Base-by-base conservation (phyloP, 306 rosid species). In the Heteromeles arbutifolia region DNA sequence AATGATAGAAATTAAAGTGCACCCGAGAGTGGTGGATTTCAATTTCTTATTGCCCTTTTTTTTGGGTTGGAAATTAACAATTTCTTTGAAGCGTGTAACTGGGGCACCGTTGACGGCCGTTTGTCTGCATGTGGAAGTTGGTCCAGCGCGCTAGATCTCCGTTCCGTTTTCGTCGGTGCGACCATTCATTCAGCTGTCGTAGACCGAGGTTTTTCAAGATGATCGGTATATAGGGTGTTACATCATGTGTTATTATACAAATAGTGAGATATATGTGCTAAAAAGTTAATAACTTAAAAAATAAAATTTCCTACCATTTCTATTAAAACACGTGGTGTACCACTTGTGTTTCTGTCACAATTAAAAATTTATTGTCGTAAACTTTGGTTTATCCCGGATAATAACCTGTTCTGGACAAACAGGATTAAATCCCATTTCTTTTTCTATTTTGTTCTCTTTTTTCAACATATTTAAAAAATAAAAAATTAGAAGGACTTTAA, bases 141-240 rank as follows among this genome's bases (percentile, higher is more conserved):
- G 66, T 32, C 13, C 43, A 48, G 24, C 71, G 1, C 11, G 68
- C 85, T 50, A 74, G 59, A 75, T 78, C 80, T 82, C 87, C 82
- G 84, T 88, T 79, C 86, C 89, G 88, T 86, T 86, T 81, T 81
- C 87, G 93, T 81, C 86, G 87, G 87, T 74, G 78, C 71, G 61
- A 73, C 39, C 39, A 6, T 7, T 7, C 43, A 13, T 28, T 62
- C 10, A 25, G 77, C 69, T 26, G 43, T 24, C 19, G 21, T n/a
- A n/a, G n/a, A n/a, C n/a, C n/a, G n/a, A n/a, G n/a, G n/a, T n/a
- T n/a, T n/a, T n/a, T n/a, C n/a, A n/a, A n/a, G n/a, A n/a, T n/a
- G n/a, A n/a, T n/a, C n/a, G n/a, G n/a, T n/a, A n/a, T n/a, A n/a
- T n/a, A n/a, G n/a, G n/a, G n/a, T n/a, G n/a, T n/a, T n/a, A n/a